These are phyloP conservation scores for Paramecium octaurelia DNA, from an alignment of 73 alveolate species.

Conservation along the genomic window DNA sequence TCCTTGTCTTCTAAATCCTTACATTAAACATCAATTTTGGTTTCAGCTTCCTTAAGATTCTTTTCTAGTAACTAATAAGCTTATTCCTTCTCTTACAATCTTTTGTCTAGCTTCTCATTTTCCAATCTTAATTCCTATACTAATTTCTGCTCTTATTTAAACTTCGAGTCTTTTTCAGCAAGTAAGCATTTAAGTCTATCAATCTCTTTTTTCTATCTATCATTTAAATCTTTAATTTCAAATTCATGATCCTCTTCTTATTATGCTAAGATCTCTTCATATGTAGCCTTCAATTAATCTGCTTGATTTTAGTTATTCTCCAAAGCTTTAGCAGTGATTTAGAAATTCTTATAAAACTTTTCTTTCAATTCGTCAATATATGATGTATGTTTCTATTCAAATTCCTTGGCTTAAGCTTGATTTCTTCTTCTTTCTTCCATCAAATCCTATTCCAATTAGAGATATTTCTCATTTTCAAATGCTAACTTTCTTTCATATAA, in stretches of 20 bases:
- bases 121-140: slow-evolving; percentile 58
- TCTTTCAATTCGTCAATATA: slow-evolving; percentile 29
- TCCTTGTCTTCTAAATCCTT: slow-evolving; percentile 73
- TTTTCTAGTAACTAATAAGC: slow-evolving; percentile 61
- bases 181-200: slow-evolving; percentile 60
- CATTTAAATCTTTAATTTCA: slow-evolving; percentile 73
- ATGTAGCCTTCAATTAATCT: slow-evolving; percentile 70
- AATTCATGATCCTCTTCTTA: slow-evolving; percentile 83
- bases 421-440: slow-evolving; percentile 77
- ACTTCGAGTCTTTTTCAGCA: slow-evolving; percentile 53
- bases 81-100: slow-evolving; percentile 55
- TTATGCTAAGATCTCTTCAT: slow-evolving; percentile 79
- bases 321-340: slow-evolving; percentile 61
- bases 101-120: neutral
- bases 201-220: slow-evolving; percentile 57
- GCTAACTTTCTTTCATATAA: slow-evolving; percentile 84
- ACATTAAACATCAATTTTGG: slow-evolving; percentile 71
- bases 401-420: slow-evolving; percentile 69
- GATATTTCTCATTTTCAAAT: slow-evolving; percentile 75
- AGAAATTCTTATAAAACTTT: slow-evolving; percentile 47
- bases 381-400: slow-evolving; percentile 61
- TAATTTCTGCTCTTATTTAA: slow-evolving; percentile 63
- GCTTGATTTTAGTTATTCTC: slow-evolving; percentile 71
- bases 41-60: slow-evolving; percentile 68
- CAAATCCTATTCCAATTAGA: slow-evolving; percentile 78